Conservation (phyloP, 495 filamentous ascomycete genomes). For the Cetradonia linearis region DNA sequence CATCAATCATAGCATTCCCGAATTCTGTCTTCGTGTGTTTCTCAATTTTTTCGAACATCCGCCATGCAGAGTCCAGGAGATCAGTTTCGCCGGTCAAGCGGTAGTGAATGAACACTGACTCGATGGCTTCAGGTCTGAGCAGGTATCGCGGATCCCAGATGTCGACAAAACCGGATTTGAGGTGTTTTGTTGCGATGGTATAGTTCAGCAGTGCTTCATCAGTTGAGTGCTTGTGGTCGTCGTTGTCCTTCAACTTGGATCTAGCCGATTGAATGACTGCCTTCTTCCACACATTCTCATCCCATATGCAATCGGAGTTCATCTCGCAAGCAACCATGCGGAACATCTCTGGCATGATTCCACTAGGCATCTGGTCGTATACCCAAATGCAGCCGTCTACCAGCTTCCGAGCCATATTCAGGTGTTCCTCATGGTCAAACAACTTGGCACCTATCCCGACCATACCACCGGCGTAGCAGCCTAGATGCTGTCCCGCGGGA, state of each 20-base stretch:
- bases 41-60: constrained; percentile 60
- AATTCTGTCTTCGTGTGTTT: constrained; percentile 48
- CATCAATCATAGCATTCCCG: constrained; percentile 48
- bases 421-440: constrained; percentile 44
- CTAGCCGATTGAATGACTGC: constrained; percentile 28
- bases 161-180: constrained; percentile 49
- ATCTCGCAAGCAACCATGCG: constrained; percentile 42
- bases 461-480: constrained; percentile 53
- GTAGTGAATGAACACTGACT: constrained; percentile 66
- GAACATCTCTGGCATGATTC: constrained; percentile 53
- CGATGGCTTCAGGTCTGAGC: constrained; percentile 59
- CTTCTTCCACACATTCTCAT: constrained; percentile 41
- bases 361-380: constrained; percentile 46
- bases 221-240: neutral
- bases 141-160: constrained; percentile 55
- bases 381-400: constrained; percentile 52
- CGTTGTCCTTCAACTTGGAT: neutral
- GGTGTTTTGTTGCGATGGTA: constrained; percentile 35
- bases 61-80: constrained; percentile 62
- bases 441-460: constrained; percentile 51
- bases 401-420: constrained; percentile 45
- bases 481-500: constrained; percentile 44
- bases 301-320: constrained; percentile 42
- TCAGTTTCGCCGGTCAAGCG: constrained; percentile 59
- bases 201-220: constrained; percentile 28